Base-by-base conservation (phyloP, 306 rosid genomes). In the Prunus mira region DNA sequence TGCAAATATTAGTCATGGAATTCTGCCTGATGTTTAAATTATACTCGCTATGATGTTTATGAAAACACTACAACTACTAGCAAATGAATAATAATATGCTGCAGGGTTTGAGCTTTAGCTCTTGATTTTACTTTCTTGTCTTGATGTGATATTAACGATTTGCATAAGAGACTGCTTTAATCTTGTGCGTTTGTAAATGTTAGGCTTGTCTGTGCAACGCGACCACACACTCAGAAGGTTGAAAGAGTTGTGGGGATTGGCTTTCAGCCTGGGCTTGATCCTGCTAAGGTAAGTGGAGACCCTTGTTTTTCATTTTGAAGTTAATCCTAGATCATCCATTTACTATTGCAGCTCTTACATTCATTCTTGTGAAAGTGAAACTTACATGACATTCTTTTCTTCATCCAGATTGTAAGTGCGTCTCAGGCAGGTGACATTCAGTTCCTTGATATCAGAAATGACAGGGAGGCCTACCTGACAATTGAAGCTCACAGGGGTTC, bases 401-500 rank as follows among this genome's bases (percentile, higher is more conserved):
- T 55, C 61, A 41, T 82, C 54, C 96, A 96, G 99, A 87, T 96
- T 83, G 93, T 96, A 54, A 92, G 99, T 75, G 99, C 98, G 62
- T 92, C 96, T 83, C 97, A 92, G 84, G 97, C 97, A 3, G 99
- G 99, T 46, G 96, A 91, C 64, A 96, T 96, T 73, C 96, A 96
- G 73, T 92, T 96, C 80, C 96, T 91, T 38, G 99, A 96, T 82
- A 91, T 89, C 87, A 92, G 99, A 96, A 92, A 84, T 73, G 74
- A 56, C 2, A 69, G 82, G 71, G 78, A 84, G 38, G 72, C 92
- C n/a, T 92, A 92, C 86, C 90, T 91, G 75, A 89, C 99, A 4
- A 91, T 96, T 28, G 85, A 84, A 67, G 97, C 99, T 76, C 96
- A 84, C 73, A 72, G 97, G 85, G 99, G 98, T 60, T 91, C 99